phyloP scores from a whole-genome alignment of 2,329 filamentous ascomycete genomes.

The Colletotrichum sp. region DNA sequence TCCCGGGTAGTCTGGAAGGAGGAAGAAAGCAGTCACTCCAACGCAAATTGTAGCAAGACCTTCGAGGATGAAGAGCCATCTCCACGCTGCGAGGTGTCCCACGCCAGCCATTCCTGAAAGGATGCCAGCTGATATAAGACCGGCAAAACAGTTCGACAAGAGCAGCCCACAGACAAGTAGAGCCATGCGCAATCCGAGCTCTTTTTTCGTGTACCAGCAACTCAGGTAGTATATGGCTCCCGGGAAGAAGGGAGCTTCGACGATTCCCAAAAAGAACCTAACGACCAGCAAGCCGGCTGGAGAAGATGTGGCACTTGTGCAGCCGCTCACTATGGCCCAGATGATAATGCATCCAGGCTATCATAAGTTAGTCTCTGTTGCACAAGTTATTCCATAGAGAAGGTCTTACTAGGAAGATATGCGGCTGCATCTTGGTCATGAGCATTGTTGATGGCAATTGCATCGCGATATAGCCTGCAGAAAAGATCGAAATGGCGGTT shows the following conservation, averaged over 20 bases:
- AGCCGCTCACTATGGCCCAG: conserved; percentile 26
- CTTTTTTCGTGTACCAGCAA: conserved; percentile 73
- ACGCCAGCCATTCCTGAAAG: conserved; percentile 58
- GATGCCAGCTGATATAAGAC: conserved; percentile 64
- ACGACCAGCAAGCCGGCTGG: conserved; percentile 16
- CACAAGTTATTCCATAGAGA: accelerated
- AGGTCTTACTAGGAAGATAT: conserved; percentile 47
- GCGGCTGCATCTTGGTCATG: conserved; percentile 32
- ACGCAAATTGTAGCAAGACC: conserved; percentile 53
- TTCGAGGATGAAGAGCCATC: conserved; percentile 81
- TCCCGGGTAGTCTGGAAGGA: conserved; percentile 25
- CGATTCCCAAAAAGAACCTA: conserved; percentile 33
- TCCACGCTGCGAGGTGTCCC: conserved; percentile 63
- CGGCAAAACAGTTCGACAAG: conserved; percentile 50
- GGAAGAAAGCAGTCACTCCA: conserved; percentile 36
- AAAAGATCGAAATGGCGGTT: conserved; percentile 38
- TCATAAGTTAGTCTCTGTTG: background rate
- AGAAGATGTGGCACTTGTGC: conserved; percentile 20
- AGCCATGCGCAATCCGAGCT: conserved; percentile 67
- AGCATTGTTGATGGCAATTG: conserved; percentile 41
- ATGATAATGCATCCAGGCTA: conserved; percentile 11
- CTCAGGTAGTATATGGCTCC: conserved; percentile 61
- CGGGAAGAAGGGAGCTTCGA: conserved; percentile 27
- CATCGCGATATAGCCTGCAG: conserved; percentile 38
- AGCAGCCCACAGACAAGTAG: conserved; percentile 26